Base-by-base conservation (phyloP, 2,329 filamentous ascomycete species). In the Stenocarpella maydis region DNA sequence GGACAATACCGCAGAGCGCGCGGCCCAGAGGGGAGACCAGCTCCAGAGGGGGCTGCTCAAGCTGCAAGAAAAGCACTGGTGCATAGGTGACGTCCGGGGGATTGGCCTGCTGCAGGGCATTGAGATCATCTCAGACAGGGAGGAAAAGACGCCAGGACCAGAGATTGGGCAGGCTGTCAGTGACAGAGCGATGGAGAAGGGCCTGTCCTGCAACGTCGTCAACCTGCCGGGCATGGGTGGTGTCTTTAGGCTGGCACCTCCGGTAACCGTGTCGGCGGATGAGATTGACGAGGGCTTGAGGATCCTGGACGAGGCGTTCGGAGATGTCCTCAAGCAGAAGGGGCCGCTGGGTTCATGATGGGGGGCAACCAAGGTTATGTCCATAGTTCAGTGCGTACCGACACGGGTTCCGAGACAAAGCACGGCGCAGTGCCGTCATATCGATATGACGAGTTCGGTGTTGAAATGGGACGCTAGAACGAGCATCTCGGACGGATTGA, bases 81-180 rank as follows among this genome's bases (percentile, higher is more conserved):
- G 84, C 73, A 84, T 88, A 39, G 85, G 86, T 0, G 85, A 87
- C 69, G 81, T 87, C 0, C 80, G 86, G 9, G 85, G 85, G 0
- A 80, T 83, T 0, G 85, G 85, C 0, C 78, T 87, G 4, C 79
- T 87, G 75, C 81, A 81, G 24, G 84, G 84, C 0, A 78, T 86
- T 37, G 85, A 87, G 74, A 84, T 87, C 52, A 82, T 87, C 17
- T 77, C 79, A 0, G 79, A 85, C 50, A 74, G 77, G 1, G 70
- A 80, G 65, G 83, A 81, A 0, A 85, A 83, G 71, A 79, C 77
- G 0, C 80, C 82, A 0, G 84, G 80, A 0, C 71, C 80, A 1
- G 81, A 83, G 1, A 74, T 87, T 3, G 84, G 82, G 0, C 78
- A 81, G 69, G 75, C 74, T 0, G 77, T 87, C 6, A 82, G 81